A percentile compares a stretch with the other conserved stretches of the same genome.
These are phyloP conservation scores for Knoxia roxburghii DNA, from an alignment of 257 asterid genomes.

Conservation along the genomic window DNA sequence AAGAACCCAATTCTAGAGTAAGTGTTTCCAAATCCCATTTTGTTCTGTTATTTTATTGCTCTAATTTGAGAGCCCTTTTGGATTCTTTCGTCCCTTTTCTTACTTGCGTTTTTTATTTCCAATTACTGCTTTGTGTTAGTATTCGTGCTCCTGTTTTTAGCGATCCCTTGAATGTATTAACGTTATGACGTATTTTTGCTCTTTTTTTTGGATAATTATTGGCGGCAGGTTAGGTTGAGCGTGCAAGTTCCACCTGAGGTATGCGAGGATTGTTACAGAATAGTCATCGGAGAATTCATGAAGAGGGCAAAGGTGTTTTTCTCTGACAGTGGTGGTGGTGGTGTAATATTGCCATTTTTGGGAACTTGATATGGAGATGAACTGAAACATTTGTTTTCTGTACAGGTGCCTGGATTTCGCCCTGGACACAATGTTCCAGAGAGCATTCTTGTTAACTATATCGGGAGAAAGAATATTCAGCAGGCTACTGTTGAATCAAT, in stretches of 20 bases:
- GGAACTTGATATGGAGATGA: neutral
- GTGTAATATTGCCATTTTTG: neutral
- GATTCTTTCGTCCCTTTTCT: neutral
- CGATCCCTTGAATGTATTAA: neutral
- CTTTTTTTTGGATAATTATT: neutral
- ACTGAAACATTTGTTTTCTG: slow-evolving; percentile 8
- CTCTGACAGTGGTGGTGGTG: too few species aligned
- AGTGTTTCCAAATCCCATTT: slow-evolving; percentile 8
- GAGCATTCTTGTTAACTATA: slow-evolving; percentile 50
- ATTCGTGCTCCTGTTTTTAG: neutral
- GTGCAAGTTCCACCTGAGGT: slow-evolving; percentile 83
- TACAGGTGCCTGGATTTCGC: slow-evolving; percentile 98
- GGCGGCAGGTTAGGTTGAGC: slow-evolving; percentile 60
- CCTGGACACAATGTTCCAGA: slow-evolving; percentile 91
- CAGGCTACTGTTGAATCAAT: slow-evolving; percentile 78
- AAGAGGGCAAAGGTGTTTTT: slow-evolving; percentile 60
- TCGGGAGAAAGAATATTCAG: slow-evolving; percentile 66
- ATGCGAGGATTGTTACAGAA: slow-evolving; percentile 70
- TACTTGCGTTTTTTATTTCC: neutral
- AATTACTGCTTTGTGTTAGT: neutral
- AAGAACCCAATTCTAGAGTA: slow-evolving; percentile 75
- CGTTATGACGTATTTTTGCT: neutral
- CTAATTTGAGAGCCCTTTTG: neutral
- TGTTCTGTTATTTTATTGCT: neutral
- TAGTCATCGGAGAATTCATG: slow-evolving; percentile 59